Conservation (phyloP, 2,329 filamentous ascomycete genomes). For the Penicillium sp. region DNA sequence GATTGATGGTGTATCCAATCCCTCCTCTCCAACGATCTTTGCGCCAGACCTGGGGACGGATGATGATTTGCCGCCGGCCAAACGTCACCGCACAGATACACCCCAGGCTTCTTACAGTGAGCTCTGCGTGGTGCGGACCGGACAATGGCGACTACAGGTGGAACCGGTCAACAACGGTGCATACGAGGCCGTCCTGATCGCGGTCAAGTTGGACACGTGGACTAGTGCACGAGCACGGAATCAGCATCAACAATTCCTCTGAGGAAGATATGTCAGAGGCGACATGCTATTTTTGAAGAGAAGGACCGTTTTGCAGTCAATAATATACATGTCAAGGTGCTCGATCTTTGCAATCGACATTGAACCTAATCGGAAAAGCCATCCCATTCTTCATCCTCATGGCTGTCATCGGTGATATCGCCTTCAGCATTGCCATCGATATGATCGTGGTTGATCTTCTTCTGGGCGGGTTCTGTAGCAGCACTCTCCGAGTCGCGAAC, state of each 20-base stretch:
- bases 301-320: background rate
- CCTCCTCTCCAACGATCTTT: conserved; percentile 33
- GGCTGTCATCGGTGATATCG: conserved; percentile 28
- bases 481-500: conserved; percentile 59
- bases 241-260: conserved; percentile 65
- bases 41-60: conserved; percentile 39
- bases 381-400: conserved; percentile 49
- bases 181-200: conserved; percentile 73
- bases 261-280: background rate
- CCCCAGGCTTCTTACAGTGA: conserved; percentile 36
- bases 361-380: conserved; percentile 47
- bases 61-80: conserved; percentile 28
- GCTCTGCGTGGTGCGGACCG: conserved; percentile 67
- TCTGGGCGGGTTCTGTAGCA: background rate
- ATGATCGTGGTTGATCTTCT: conserved; percentile 26
- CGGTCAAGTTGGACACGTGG: conserved; percentile 75
- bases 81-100: conserved; percentile 53
- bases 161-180: conserved; percentile 53
- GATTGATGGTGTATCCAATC: conserved; percentile 44
- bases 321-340: background rate
- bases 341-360: background rate
- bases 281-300: background rate
- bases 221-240: conserved; percentile 70
- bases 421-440: conserved; percentile 17
- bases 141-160: conserved; percentile 73